A percentile compares a stretch with the other conserved stretches of the same genome.
Conservation (phyloP, 225 moss, liverwort and hornwort genomes). For the Sphagnum contortum region DNA sequence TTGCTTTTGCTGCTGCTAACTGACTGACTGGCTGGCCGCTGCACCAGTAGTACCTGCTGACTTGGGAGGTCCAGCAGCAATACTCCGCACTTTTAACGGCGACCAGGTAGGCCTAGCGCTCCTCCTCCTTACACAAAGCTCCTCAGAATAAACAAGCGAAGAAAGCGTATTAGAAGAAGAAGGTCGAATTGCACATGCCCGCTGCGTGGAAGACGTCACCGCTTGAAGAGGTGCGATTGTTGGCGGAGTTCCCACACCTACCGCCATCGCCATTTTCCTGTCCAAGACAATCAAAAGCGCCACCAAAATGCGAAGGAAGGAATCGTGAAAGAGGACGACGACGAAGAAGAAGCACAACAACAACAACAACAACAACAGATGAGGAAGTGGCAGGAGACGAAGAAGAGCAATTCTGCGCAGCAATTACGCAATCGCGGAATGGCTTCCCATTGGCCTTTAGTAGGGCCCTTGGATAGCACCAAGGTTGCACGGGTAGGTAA, state of each 20-base stretch:
- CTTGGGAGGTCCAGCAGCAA: conserved; percentile 50
- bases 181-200: conserved; percentile 4
- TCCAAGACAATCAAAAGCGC: background rate
- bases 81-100: conserved; percentile 33
- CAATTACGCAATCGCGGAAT: too few relatives aligned
- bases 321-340: too few relatives aligned
- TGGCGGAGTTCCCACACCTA: conserved; percentile 16
- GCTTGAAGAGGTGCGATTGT: background rate
- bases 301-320: too few relatives aligned
- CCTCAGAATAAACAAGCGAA: conserved; percentile 1
- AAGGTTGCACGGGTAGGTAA: too few relatives aligned
- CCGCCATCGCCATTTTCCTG: conserved; percentile 25
- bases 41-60: conserved; percentile 11
- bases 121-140: background rate
- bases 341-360: too few relatives aligned
- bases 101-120: conserved; percentile 8
- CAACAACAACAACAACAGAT: too few relatives aligned
- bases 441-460: too few relatives aligned
- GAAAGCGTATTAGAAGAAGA: conserved; percentile 5
- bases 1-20: background rate
- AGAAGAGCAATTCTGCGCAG: too few relatives aligned
- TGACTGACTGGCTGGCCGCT: background rate
- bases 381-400: too few relatives aligned
- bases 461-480: too few relatives aligned
- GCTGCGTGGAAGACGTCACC: background rate